Percentiles rank a stretch among this genome's conserved stretches.
Conservation (phyloP, 257 asterid species). For the Lantana camara region DNA sequence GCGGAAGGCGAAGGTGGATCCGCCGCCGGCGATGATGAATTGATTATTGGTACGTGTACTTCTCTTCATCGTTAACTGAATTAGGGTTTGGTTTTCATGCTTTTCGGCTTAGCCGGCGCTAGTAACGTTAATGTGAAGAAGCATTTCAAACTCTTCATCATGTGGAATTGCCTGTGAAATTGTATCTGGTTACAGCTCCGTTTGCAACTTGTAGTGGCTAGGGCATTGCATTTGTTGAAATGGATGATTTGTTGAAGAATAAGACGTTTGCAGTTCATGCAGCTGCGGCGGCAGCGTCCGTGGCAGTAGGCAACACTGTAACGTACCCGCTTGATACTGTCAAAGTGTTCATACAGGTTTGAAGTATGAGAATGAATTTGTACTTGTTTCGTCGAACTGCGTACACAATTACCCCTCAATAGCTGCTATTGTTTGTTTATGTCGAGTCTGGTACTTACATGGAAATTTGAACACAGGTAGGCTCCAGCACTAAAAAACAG, state of each 20-base stretch:
- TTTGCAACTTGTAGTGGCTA: constrained; percentile 9
- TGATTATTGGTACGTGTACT: neutral
- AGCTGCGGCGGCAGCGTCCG: constrained; percentile 73
- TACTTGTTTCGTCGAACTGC: constrained; percentile 25
- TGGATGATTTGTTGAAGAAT: constrained; percentile 70
- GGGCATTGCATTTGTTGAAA: constrained; percentile 26
- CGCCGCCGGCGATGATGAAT: constrained; percentile 1
- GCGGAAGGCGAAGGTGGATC: neutral
- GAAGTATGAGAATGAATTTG: neutral
- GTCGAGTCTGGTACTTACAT: neutral
- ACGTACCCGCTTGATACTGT: constrained; percentile 88
- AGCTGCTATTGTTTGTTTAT: neutral
- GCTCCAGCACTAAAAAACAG: constrained; percentile 53
- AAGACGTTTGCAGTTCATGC: constrained; percentile 63
- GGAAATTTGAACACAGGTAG: constrained; percentile 52
- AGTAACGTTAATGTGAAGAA: constrained; percentile 3
- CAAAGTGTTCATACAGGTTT: constrained; percentile 80
- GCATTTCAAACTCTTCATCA: neutral
- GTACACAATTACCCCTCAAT: neutral
- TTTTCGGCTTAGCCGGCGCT: constrained; percentile 17
- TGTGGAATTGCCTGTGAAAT: neutral
- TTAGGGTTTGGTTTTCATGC: neutral
- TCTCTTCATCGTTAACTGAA: neutral
- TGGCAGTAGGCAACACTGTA: constrained; percentile 52
- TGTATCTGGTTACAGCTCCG: neutral